Percentiles rank a stretch among this genome's conserved stretches.
These are phyloP conservation scores for Selaginella tamariscina DNA, from an alignment of 75 land plant species.

Conservation along the genomic window DNA sequence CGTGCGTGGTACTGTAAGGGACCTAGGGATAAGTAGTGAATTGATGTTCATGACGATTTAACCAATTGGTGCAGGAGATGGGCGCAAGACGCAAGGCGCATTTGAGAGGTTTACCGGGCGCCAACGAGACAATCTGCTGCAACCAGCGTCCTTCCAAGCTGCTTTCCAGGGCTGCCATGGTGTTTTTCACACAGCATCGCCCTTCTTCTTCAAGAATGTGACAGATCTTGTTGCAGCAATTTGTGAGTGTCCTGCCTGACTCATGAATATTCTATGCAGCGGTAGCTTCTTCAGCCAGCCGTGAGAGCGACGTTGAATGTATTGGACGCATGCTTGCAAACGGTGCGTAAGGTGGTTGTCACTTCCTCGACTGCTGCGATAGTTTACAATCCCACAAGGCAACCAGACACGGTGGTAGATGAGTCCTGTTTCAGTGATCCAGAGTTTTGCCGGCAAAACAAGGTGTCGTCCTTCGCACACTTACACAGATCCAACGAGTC, in stretches of 20 bases:
- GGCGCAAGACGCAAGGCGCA: slow-evolving; percentile 44
- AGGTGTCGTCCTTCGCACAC: slow-evolving; percentile 24
- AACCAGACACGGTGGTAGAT: slow-evolving; percentile 50
- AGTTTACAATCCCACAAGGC: slow-evolving; percentile 24
- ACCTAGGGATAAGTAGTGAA: slow-evolving; percentile 19
- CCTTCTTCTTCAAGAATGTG: slow-evolving; percentile 30
- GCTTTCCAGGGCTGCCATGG: slow-evolving; percentile 44
- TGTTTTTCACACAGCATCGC: slow-evolving; percentile 65
- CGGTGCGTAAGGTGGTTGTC: slow-evolving; percentile 52
- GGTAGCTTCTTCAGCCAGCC: slow-evolving; percentile 72
- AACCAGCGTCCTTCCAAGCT: slow-evolving; percentile 41
- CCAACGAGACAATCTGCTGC: slow-evolving; percentile 41
- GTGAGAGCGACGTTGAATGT: slow-evolving; percentile 81
- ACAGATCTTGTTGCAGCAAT: slow-evolving; percentile 55
- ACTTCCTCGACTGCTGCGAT: slow-evolving; percentile 84
- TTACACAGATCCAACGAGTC: no score
- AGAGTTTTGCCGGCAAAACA: slow-evolving; percentile 31
- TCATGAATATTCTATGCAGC: slow-evolving; percentile 26
- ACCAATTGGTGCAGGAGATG: slow-evolving; percentile 24
- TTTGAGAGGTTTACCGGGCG: slow-evolving; percentile 39
- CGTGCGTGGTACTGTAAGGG: neutral
- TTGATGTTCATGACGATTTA: neutral
- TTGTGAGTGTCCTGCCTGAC: neutral
- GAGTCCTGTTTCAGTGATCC: slow-evolving; percentile 62
- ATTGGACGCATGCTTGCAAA: slow-evolving; percentile 38